phyloP scores from a whole-genome alignment of 2,329 filamentous ascomycete genomes.

The Fusarium chuoi region DNA sequence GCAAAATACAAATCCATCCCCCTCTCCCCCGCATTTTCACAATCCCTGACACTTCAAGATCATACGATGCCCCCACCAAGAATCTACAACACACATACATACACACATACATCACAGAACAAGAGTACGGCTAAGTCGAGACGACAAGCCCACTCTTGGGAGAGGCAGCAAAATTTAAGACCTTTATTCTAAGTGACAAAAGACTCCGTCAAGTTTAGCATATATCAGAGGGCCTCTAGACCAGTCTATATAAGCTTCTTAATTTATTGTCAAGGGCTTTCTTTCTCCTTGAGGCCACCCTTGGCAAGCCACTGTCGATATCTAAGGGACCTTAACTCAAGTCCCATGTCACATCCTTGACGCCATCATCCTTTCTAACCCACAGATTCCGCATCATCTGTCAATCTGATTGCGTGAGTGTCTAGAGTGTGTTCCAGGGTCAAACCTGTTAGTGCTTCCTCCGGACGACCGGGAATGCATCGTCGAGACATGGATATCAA shows the following conservation, averaged over 20 bases:
- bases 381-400: neutral
- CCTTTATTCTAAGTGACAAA: neutral
- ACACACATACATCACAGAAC: neutral
- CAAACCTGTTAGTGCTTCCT: neutral
- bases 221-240: neutral
- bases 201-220: neutral
- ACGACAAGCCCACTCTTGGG: neutral
- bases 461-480: conserved; percentile 15
- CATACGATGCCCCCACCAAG: conserved; percentile 2
- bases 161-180: rapidly evolving
- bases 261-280: neutral
- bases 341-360: neutral
- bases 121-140: neutral
- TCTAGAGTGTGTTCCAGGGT: neutral
- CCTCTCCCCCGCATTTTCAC: neutral
- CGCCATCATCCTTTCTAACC: neutral
- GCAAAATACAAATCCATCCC: neutral
- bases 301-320: neutral
- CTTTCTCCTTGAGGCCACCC: neutral
- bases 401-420: neutral
- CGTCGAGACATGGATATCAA: neutral
- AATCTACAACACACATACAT: neutral
- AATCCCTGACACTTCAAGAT: neutral
- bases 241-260: rapidly evolving
- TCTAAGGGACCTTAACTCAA: neutral